phyloP scores from a whole-genome alignment of 768 basidiomycete genomes.

The Macrolepiota dolichaula region DNA sequence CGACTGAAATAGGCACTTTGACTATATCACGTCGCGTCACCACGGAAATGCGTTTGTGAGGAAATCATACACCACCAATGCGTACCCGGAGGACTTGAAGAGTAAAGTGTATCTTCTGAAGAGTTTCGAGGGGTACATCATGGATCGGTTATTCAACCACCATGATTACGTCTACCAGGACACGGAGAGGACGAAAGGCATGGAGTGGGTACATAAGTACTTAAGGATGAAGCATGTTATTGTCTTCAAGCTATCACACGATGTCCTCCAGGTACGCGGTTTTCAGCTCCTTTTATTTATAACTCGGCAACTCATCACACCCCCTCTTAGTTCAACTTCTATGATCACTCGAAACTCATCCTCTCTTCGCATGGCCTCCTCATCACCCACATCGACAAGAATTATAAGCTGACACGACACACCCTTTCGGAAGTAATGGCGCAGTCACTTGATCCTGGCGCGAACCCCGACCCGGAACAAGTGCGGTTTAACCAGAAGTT shows the following conservation, averaged over 20 bases:
- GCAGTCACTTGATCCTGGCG: conserved; percentile 33
- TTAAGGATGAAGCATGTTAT: conserved; percentile 96
- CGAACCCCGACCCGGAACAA: conserved; percentile 45
- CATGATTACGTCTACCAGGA: conserved; percentile 83
- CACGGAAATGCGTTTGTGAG: conserved; percentile 67
- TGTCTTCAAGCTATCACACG: conserved; percentile 94
- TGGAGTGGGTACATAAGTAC: conserved; percentile 96
- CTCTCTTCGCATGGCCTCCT: conserved; percentile 76
- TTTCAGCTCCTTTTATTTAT: not conserved
- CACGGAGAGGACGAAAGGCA: conserved; percentile 62
- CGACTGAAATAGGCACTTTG: conserved; percentile 67
- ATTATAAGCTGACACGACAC: conserved; percentile 73
- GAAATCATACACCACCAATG: conserved; percentile 64
- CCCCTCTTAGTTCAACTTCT: conserved; percentile 87
- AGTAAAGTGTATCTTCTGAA: conserved; percentile 90
- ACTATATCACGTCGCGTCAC: conserved; percentile 74
- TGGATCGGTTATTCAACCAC: conserved; percentile 83
- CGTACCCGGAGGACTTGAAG: conserved; percentile 80
- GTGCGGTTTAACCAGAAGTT: conserved; percentile 61
- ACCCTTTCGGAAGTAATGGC: conserved; percentile 70
- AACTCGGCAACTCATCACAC: not conserved
- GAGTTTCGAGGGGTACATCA: conserved; percentile 94
- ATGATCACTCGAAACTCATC: conserved; percentile 94
- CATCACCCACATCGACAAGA: conserved; percentile 90
- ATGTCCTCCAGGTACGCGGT: conserved; percentile 82